Conservation (phyloP, 2,329 filamentous ascomycete genomes). For the Monosporascus sp. region DNA sequence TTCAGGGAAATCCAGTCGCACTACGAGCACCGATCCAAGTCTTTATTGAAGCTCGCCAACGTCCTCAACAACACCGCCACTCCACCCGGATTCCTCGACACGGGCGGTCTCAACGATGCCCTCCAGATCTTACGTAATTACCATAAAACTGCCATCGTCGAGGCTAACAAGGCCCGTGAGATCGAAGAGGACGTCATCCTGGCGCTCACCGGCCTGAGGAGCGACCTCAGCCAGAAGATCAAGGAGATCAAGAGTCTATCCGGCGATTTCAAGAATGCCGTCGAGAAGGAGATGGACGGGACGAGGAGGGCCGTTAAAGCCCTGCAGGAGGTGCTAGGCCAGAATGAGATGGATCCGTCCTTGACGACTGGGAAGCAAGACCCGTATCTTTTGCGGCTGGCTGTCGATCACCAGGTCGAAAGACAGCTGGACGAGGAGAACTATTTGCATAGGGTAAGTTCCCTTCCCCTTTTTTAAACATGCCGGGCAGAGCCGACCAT, state of each 20-base stretch:
- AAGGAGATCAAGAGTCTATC: conserved; percentile 95
- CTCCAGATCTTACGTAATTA: conserved; percentile 74
- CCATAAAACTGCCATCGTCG: conserved; percentile 72
- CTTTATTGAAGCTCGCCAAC: conserved; percentile 75
- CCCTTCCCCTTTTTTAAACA: neutral
- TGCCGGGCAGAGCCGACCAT: conserved; percentile 14
- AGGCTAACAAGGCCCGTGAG: conserved; percentile 82
- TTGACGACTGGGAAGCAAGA: conserved; percentile 80
- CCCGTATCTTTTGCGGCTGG: conserved; percentile 79
- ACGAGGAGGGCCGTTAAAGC: conserved; percentile 74
- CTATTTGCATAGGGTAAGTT: conserved; percentile 78
- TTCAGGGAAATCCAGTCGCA: conserved; percentile 87
- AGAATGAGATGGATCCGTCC: conserved; percentile 72
- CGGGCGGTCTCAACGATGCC: conserved; percentile 84
- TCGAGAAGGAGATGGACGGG: conserved; percentile 87
- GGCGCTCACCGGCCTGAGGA: conserved; percentile 77
- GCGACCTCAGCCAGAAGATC: conserved; percentile 89
- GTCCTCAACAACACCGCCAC: conserved; percentile 74
- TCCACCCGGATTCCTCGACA: conserved; percentile 69
- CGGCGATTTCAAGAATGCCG: conserved; percentile 93
- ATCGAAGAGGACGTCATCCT: conserved; percentile 89
- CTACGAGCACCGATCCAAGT: conserved; percentile 81
- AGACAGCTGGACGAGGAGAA: conserved; percentile 95
- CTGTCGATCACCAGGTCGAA: conserved; percentile 85
- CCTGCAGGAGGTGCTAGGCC: conserved; percentile 75